These are phyloP conservation scores for Diaporthe nobilis DNA, from an alignment of 2,329 filamentous ascomycete species.

Conservation along the genomic window DNA sequence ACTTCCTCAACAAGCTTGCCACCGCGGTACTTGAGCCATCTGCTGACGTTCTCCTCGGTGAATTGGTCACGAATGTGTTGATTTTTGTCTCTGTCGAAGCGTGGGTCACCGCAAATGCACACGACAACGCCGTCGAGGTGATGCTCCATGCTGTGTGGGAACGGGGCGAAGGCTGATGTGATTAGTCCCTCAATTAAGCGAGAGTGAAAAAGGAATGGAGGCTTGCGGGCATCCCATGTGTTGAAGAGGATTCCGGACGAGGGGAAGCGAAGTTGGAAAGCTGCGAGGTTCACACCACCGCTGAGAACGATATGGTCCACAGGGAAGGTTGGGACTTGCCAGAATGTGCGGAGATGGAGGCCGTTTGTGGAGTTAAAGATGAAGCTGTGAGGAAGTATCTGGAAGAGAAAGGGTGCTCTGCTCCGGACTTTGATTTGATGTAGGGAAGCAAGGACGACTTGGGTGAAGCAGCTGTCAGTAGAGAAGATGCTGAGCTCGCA, in stretches of 20 bases:
- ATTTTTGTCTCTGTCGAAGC: slow-evolving; percentile 42
- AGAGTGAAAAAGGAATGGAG: not conserved
- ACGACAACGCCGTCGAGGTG: slow-evolving; percentile 67
- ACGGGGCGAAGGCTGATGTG: slow-evolving; percentile 29
- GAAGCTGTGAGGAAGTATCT: not conserved
- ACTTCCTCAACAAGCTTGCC: slow-evolving; percentile 70
- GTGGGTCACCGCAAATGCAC: slow-evolving; percentile 71
- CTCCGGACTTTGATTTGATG: not conserved
- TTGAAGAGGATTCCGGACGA: not conserved
- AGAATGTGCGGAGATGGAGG: not conserved
- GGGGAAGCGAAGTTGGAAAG: not conserved
- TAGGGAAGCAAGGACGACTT: not conserved
- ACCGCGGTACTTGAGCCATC: slow-evolving; percentile 76
- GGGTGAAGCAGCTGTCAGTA: not conserved
- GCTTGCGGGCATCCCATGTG: too few relatives aligned
- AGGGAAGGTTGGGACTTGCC: not conserved
- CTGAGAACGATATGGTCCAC: not conserved
- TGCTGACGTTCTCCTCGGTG: slow-evolving; percentile 69
- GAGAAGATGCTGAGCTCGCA: not conserved
- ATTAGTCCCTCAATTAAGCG: slow-evolving; percentile 34
- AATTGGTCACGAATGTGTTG: slow-evolving; percentile 50
- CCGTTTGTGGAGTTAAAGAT: not conserved
- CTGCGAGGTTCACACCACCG: not conserved
- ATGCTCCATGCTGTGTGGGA: not conserved
- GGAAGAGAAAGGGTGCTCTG: not conserved